Conservation (phyloP, 192 early-diverging fungal species). For the Linnemannia zychae region DNA sequence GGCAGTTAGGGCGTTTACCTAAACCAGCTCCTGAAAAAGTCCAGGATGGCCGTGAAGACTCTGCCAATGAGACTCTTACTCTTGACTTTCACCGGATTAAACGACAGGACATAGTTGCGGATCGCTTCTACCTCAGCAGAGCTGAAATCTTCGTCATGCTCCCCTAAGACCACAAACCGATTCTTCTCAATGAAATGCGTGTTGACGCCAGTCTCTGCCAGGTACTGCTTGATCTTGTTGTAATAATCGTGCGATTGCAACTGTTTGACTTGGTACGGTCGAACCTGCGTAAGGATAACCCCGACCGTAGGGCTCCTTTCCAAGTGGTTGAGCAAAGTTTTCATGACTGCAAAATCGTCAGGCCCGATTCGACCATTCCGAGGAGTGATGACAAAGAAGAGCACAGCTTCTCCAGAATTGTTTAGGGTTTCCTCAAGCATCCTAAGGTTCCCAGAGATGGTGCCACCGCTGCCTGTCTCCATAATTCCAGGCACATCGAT, state of each 20-base stretch:
- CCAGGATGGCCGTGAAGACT: neutral
- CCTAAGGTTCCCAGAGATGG: neutral
- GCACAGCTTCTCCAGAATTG: neutral
- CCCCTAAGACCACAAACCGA: neutral
- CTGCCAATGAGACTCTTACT: neutral
- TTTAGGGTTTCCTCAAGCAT: neutral
- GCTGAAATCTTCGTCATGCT: neutral
- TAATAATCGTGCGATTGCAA: neutral
- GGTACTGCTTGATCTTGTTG: neutral
- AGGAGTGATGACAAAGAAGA: slow-evolving; percentile 4
- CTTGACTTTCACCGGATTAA: neutral
- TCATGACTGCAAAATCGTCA: neutral
- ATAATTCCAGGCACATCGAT: neutral
- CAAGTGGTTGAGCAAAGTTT: neutral
- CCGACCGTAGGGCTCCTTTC: neutral
- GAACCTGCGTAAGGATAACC: neutral
- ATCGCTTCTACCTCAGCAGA: neutral
- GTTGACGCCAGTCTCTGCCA: too few species aligned
- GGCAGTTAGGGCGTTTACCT: neutral
- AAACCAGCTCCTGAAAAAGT: neutral
- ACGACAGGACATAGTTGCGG: neutral
- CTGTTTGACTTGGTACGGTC: neutral
- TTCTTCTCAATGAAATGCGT: neutral
- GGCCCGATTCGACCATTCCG: neutral
- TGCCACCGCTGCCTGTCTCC: neutral